phyloP scores from a whole-genome alignment of 768 basidiomycete genomes.

The Holtermanniella nyarrowii region DNA sequence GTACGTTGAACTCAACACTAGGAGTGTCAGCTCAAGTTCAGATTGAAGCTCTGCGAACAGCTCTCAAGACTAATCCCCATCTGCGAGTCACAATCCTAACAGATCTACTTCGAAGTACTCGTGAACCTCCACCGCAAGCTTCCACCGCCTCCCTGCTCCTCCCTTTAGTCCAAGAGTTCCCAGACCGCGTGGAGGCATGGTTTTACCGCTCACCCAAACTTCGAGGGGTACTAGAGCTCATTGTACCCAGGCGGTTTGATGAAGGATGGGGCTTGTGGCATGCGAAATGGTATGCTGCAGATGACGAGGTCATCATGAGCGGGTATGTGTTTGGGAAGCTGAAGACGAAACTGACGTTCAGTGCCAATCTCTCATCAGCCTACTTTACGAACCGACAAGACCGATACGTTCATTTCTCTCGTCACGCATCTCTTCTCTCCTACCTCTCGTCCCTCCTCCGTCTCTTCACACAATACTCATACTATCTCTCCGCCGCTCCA shows the following conservation, averaged over 20 bases:
- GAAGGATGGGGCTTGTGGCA: constrained; percentile 99
- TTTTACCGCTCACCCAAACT: constrained; percentile 84
- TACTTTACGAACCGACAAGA: constrained; percentile 95
- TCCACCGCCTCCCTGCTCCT: constrained; percentile 49
- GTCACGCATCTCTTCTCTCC: constrained; percentile 56
- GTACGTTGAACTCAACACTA: constrained; percentile 49
- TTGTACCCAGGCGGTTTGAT: constrained; percentile 87
- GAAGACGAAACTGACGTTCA: constrained; percentile 36
- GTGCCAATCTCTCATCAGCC: constrained; percentile 83
- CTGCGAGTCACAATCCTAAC: constrained; percentile 63
- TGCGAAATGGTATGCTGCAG: constrained; percentile 86
- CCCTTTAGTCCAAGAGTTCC: constrained; percentile 63
- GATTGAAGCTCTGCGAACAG: constrained; percentile 57
- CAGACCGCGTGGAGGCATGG: constrained; percentile 60
- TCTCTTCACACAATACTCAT: constrained; percentile 63
- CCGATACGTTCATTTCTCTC: constrained; percentile 69
- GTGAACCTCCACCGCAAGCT: constrained; percentile 41
- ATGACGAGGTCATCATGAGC: constrained; percentile 83
- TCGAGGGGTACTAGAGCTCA: constrained; percentile 56
- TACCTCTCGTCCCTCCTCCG: constrained; percentile 75
- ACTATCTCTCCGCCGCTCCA: constrained; percentile 42
- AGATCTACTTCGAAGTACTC: constrained; percentile 54
- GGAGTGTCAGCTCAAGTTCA: constrained; percentile 38
- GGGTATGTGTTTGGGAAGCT: constrained; percentile 52
- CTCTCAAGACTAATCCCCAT: constrained; percentile 52